Evolutionary conservation across 2,329 filamentous ascomycete species (phyloP).

Genomic region (Penicillium sp.): DNA sequence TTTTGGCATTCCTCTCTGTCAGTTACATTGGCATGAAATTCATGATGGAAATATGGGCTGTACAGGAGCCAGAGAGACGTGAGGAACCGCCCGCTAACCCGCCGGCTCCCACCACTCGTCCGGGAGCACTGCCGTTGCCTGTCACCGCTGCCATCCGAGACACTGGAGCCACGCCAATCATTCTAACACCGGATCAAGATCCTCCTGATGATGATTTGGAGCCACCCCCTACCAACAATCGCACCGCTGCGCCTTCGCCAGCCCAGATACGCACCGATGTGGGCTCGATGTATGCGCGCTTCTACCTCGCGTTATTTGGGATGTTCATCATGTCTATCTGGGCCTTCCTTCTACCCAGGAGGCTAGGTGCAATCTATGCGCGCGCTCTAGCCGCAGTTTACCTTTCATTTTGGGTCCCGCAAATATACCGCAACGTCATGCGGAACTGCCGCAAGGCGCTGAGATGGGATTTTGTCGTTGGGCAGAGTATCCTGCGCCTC

Average conservation of each 20-base stretch:
- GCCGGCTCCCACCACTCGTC: constrained; percentile 33
- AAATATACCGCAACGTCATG: constrained; percentile 86
- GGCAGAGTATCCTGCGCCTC: constrained; percentile 77
- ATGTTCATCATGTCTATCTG: constrained; percentile 62
- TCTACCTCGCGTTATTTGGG: constrained; percentile 61
- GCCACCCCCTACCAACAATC: constrained; percentile 36
- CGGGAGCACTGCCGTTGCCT: constrained; percentile 52
- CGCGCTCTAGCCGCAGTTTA: constrained; percentile 71
- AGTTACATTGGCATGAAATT: constrained; percentile 67
- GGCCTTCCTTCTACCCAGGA: constrained; percentile 58
- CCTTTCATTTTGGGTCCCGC: constrained; percentile 87
- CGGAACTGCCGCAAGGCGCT: constrained; percentile 90
- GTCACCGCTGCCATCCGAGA: constrained; percentile 51
- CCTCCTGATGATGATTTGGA: constrained; percentile 42
- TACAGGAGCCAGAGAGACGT: constrained; percentile 54
- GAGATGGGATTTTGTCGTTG: constrained; percentile 86
- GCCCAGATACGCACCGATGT: constrained; percentile 50
- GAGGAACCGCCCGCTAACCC: constrained; percentile 34
- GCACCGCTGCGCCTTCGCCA: constrained; percentile 37
- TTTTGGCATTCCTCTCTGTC: constrained; percentile 62
- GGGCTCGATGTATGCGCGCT: constrained; percentile 62
- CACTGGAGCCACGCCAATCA: constrained; percentile 57
- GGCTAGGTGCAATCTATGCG: constrained; percentile 56
- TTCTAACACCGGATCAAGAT: constrained; percentile 63
- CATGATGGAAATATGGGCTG: constrained; percentile 67